A percentile compares a stretch with the other conserved stretches of the same genome.
Conservation (phyloP, 73 alveolate species). For the Paramecium octaurelia region DNA sequence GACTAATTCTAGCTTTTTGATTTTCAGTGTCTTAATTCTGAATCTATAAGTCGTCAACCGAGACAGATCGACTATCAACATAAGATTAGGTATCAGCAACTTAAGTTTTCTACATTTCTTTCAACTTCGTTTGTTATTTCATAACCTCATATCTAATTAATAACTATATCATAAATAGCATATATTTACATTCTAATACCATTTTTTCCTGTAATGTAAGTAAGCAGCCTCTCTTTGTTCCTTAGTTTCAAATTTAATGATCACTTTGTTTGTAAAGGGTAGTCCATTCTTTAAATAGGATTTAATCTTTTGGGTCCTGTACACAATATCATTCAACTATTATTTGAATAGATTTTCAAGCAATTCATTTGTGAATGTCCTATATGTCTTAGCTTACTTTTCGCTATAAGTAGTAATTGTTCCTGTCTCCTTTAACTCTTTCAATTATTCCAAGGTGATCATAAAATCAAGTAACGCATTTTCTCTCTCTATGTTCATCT, state of each 20-base stretch:
- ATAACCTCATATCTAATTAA: conserved; percentile 21
- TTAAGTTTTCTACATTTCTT: not conserved
- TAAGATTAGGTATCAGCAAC: not conserved
- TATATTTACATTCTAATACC: conserved; percentile 28
- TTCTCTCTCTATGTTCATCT: conserved; percentile 13
- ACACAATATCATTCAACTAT: not conserved
- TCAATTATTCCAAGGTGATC: not conserved
- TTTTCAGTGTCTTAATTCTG: not conserved
- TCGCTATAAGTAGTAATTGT: not conserved
- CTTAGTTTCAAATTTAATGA: conserved; percentile 3
- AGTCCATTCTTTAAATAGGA: conserved; percentile 10
- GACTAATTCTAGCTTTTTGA: not conserved
- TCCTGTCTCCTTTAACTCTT: not conserved
- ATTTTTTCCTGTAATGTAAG: not conserved
- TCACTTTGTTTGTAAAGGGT: conserved; percentile 15
- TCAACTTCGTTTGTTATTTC: not conserved
- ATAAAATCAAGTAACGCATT: not conserved
- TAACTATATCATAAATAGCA: not conserved
- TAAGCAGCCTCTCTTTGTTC: conserved; percentile 39
- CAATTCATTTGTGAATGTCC: not conserved
- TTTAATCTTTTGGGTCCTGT: not conserved
- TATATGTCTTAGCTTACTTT: not conserved
- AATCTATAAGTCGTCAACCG: not conserved
- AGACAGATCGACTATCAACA: not conserved
- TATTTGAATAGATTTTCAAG: not conserved